These are phyloP conservation scores for Sanghuangporus weigelae DNA, from an alignment of 1,284 basidiomycete species.

Conservation along the genomic window DNA sequence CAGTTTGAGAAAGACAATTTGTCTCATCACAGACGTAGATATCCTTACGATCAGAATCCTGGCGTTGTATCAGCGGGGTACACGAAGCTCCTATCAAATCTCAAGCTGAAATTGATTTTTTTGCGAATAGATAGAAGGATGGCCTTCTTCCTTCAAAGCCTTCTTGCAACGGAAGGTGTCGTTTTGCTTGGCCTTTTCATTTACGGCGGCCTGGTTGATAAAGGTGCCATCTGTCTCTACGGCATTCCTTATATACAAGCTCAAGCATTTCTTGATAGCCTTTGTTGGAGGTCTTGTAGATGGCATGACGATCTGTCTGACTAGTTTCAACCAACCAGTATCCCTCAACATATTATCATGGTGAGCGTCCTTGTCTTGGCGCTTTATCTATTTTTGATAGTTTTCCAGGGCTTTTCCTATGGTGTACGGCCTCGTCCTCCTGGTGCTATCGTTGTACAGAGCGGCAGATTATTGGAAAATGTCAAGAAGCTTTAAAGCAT, in stretches of 20 bases:
- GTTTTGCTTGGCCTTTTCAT: neutral
- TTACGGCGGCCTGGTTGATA: neutral
- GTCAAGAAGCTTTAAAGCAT: neutral
- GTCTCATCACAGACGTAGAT: neutral
- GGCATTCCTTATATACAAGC: too few relatives aligned
- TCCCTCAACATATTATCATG: neutral
- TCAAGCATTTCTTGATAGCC: neutral
- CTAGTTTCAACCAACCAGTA: neutral
- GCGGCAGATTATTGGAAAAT: neutral
- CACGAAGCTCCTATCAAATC: neutral
- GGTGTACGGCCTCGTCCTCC: neutral
- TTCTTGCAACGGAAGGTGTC: neutral
- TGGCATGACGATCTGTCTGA: neutral
- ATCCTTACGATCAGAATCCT: slow-evolving; percentile 5
- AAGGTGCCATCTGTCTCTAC: neutral
- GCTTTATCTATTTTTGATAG: neutral
- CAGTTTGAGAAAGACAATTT: neutral
- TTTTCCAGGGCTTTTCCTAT: slow-evolving; percentile 1
- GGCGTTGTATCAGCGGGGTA: neutral
- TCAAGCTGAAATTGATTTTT: too few relatives aligned
- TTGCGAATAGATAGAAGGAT: neutral
- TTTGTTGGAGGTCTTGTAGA: neutral
- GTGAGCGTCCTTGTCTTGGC: neutral
- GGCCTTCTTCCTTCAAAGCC: neutral
- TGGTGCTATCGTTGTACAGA: neutral